Conservation (phyloP, 495 filamentous ascomycete species). For the Recurvomyces mirabilis region DNA sequence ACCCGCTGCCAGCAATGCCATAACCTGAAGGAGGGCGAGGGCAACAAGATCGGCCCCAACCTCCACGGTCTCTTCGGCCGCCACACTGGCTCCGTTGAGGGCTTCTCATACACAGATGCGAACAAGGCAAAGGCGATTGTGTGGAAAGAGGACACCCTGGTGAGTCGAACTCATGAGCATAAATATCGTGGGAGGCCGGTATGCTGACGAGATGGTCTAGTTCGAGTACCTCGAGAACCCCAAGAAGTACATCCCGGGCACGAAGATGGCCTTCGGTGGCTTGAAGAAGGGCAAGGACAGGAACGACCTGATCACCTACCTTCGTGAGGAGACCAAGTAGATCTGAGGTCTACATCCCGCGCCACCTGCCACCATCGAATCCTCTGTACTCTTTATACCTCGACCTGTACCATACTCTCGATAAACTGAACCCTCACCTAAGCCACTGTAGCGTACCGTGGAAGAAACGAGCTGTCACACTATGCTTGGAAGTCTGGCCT, state of each 20-base stretch:
- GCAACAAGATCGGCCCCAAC: constrained; percentile 96
- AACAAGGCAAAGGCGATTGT: constrained; percentile 92
- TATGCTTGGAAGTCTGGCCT: neutral
- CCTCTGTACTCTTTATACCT: constrained; percentile 12
- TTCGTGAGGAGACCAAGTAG: constrained; percentile 34
- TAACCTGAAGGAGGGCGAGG: constrained; percentile 72
- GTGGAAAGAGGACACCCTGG: constrained; percentile 82
- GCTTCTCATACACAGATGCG: constrained; percentile 97
- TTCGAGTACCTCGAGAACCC: constrained; percentile 86
- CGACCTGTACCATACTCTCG: constrained; percentile 12
- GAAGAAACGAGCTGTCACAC: neutral
- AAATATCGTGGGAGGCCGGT: neutral
- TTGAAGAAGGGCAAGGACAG: constrained; percentile 99
- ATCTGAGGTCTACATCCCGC: neutral
- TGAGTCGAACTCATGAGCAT: constrained; percentile 34
- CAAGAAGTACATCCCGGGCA: constrained; percentile 95
- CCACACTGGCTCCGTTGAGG: constrained; percentile 79
- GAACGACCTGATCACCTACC: constrained; percentile 86
- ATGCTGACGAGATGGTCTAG: constrained; percentile 30
- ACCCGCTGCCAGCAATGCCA: constrained; percentile 98
- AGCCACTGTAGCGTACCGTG: neutral
- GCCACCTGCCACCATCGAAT: too few species aligned
- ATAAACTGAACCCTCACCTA: constrained; percentile 1
- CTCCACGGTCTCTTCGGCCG: constrained; percentile 96
- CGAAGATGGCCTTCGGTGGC: constrained; percentile 99